phyloP scores from a whole-genome alignment of 2,329 filamentous ascomycete genomes.

The Sarocladiaceae sp. region DNA sequence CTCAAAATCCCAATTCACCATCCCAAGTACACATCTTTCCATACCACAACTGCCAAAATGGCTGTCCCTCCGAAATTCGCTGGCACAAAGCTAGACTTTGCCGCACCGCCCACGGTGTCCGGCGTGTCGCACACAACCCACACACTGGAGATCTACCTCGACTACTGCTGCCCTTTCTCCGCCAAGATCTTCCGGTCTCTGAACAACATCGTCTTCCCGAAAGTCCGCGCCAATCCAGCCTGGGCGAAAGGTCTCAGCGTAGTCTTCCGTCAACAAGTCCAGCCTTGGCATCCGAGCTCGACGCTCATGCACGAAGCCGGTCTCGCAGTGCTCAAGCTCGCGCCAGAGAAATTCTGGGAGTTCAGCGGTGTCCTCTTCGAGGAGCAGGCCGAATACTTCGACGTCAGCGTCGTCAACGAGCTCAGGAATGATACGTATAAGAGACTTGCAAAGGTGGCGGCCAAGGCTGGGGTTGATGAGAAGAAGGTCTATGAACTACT shows the following conservation, averaged over 20 bases:
- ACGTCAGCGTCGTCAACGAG: constrained; percentile 80
- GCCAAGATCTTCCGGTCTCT: constrained; percentile 72
- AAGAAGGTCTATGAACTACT: constrained; percentile 66
- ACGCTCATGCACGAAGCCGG: constrained; percentile 79
- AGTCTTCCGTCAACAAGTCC: constrained; percentile 86
- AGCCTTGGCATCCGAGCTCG: constrained; percentile 90
- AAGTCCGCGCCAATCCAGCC: constrained; percentile 57
- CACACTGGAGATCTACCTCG: constrained; percentile 67
- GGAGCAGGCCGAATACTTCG: constrained; percentile 75
- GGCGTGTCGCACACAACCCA: constrained; percentile 43
- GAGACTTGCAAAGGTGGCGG: constrained; percentile 71
- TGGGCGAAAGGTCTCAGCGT: constrained; percentile 59
- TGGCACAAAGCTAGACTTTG: constrained; percentile 61
- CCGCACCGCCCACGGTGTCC: constrained; percentile 27
- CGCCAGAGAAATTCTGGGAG: constrained; percentile 71
- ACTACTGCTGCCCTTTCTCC: constrained; percentile 83
- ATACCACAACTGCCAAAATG: constrained; percentile 43
- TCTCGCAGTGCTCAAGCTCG: constrained; percentile 69
- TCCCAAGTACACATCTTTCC: not conserved
- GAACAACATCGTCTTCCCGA: constrained; percentile 59
- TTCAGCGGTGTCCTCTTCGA: constrained; percentile 66
- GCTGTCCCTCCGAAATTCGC: constrained; percentile 74
- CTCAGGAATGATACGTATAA: constrained; percentile 78
- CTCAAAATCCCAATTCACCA: not conserved
- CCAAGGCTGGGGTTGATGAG: constrained; percentile 64